Evolutionary conservation across 306 rosid species (phyloP), one percentile per base, ranked within the genome.

Genomic region (Castanea mollissima): DNA sequence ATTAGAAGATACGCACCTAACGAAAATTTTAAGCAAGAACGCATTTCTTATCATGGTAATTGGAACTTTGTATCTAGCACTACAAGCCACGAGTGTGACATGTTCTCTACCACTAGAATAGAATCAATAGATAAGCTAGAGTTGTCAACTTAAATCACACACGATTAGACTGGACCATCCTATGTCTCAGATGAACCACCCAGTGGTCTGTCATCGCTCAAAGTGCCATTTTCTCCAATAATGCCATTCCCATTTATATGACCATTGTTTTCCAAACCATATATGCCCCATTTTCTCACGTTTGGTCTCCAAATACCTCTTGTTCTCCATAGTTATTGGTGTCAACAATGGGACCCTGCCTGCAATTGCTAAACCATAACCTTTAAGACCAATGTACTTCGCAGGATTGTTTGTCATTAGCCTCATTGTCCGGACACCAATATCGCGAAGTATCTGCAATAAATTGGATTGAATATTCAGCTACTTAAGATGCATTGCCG

Each of bases 331-430:
- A 46, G 83, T 74, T 41, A 72, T 46, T 5, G 85, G 80, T 44
- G 81, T 59, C 49, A 74, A 23, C 75, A 88, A 69, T 52, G 91
- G 91, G 46, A 81, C 80, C 56, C 79, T 83, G 34, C 76, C 85
- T 29, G 79, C 77, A 67, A 88, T 29, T 54, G 74, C 83, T 78
- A 83, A 79, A 7, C 88, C 89, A 70, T 85, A 86, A 74, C 85
- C 92, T 73, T 83, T 84, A 27, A 80, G 84, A 60, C 90, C 87
- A 46, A 11, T 71, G 11, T 81, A 81, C 49, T 83, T 82, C 0
- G 81, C 81, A 74, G 88, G 80, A 81, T 77, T 81, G 78, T 86
- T 87, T 14, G 88, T 81, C 88, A 88, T 84, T 64, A 84, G 65
- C 80, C 56, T 84, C 87, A 86, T 78, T 19, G 90, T 84, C 44